phyloP scores from a whole-genome alignment of 805 yeast genomes.

The Candida maesae region DNA sequence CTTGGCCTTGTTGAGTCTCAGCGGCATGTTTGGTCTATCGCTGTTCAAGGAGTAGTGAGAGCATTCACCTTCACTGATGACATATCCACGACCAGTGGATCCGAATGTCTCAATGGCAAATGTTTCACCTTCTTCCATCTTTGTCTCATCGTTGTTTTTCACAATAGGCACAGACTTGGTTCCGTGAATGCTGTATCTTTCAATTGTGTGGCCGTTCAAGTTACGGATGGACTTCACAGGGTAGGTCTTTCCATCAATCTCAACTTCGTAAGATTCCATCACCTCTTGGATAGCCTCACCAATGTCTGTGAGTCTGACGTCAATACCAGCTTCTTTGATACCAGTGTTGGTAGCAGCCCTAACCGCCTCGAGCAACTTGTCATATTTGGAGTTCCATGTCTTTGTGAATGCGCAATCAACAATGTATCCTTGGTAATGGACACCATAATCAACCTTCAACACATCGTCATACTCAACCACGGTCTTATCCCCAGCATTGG shows the following conservation, averaged over 20 bases:
- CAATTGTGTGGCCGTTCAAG: slow-evolving; percentile 91
- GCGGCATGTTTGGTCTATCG: slow-evolving; percentile 46
- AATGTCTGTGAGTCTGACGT: slow-evolving; percentile 89
- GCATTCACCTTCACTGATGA: slow-evolving; percentile 81
- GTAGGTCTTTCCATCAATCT: slow-evolving; percentile 76
- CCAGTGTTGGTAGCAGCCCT: slow-evolving; percentile 94
- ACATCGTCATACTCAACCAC: slow-evolving; percentile 84
- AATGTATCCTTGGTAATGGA: slow-evolving; percentile 91
- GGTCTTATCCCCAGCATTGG: slow-evolving; percentile 89
- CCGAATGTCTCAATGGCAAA: slow-evolving; percentile 99
- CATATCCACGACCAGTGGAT: slow-evolving; percentile 92
- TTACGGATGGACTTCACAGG: slow-evolving; percentile 89
- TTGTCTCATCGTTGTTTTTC: slow-evolving; percentile 86
- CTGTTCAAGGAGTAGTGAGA: slow-evolving; percentile 81
- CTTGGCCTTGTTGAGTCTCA: slow-evolving; percentile 65
- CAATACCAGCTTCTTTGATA: slow-evolving; percentile 88
- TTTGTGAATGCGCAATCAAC: slow-evolving; percentile 94
- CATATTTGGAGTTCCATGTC: slow-evolving; percentile 82
- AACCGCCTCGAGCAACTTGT: slow-evolving; percentile 77
- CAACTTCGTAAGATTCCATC: slow-evolving; percentile 95
- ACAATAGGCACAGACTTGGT: slow-evolving; percentile 97
- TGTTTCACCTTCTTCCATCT: slow-evolving; percentile 98
- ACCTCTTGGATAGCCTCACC: slow-evolving; percentile 96
- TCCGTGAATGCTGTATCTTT: slow-evolving; percentile 80
- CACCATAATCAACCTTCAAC: slow-evolving; percentile 95